These are phyloP conservation scores for Suillus brevipes DNA, from an alignment of 768 basidiomycete genomes.

Conservation along the genomic window DNA sequence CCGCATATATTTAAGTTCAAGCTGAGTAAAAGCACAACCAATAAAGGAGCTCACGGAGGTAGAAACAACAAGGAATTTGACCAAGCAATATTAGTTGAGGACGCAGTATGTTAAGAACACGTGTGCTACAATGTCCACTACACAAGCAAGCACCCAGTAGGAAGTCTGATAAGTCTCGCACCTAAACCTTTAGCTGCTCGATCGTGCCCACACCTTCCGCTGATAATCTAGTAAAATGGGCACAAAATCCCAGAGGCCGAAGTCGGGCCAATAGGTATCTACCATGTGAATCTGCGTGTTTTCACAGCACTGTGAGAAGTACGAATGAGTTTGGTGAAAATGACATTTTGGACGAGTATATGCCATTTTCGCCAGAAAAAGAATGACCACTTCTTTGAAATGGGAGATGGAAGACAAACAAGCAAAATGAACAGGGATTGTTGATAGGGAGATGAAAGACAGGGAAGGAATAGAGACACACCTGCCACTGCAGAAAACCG, in stretches of 20 bases:
- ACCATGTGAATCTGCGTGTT: slow-evolving; percentile 87
- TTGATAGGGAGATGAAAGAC: background rate
- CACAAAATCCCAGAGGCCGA: slow-evolving; percentile 82
- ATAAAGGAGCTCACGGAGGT: background rate
- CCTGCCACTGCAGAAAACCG: slow-evolving; percentile 97
- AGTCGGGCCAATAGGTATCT: slow-evolving; percentile 88
- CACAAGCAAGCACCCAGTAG: background rate
- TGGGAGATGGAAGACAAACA: slow-evolving; percentile 35
- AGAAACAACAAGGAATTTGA: background rate
- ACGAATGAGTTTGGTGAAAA: background rate
- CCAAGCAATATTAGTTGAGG: background rate
- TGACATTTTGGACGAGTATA: background rate
- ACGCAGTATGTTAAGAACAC: background rate
- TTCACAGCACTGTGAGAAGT: slow-evolving; percentile 61
- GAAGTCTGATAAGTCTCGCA: slow-evolving; percentile 37
- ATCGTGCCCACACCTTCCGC: slow-evolving; percentile 48
- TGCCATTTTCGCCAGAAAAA: slow-evolving; percentile 33
- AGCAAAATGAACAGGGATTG: background rate
- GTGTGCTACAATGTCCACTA: background rate
- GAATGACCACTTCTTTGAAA: slow-evolving; percentile 38
- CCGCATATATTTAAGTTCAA: background rate
- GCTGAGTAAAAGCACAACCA: background rate
- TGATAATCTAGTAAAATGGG: slow-evolving; percentile 90
- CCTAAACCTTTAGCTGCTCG: slow-evolving; percentile 35
- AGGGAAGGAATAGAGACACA: slow-evolving; percentile 35